Evolutionary conservation across 352 stramenopile genomes (phyloP).

Genomic region (Plasmopara halstedii): DNA sequence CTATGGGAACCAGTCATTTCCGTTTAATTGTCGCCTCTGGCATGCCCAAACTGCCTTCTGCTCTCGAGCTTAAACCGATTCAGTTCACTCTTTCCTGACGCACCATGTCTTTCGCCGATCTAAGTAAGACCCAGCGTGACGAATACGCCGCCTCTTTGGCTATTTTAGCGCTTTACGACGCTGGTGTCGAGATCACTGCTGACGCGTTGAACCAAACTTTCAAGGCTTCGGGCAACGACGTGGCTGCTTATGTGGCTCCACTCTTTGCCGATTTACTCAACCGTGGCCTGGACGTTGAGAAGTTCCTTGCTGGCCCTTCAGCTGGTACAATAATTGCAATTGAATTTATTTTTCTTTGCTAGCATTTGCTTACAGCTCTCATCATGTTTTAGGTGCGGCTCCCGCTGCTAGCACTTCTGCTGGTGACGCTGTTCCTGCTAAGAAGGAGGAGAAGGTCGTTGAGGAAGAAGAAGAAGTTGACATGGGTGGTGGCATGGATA

Average conservation of each 20-base stretch:
- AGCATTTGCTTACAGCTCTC: too few relatives aligned
- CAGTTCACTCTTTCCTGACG: slow-evolving; percentile 61
- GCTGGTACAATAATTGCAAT: slow-evolving; percentile 42
- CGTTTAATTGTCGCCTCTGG: slow-evolving; percentile 17
- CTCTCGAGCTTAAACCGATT: slow-evolving; percentile 83
- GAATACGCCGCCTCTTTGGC: slow-evolving; percentile 81
- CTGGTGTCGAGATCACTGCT: slow-evolving; percentile 64
- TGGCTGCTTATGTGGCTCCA: slow-evolving; percentile 67
- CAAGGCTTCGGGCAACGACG: slow-evolving; percentile 69
- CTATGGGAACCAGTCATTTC: slow-evolving; percentile 61
- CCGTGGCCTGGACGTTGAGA: slow-evolving; percentile 78
- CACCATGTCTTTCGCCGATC: slow-evolving; percentile 79
- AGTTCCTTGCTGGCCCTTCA: slow-evolving; percentile 83
- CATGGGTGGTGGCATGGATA: slow-evolving; percentile 78
- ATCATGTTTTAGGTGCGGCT: slow-evolving; percentile 36
- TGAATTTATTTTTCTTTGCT: not conserved
- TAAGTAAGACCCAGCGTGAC: slow-evolving; percentile 77
- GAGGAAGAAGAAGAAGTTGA: slow-evolving; percentile 85
- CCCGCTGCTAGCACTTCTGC: slow-evolving; percentile 44
- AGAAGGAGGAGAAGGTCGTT: slow-evolving; percentile 53
- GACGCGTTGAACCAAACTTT: slow-evolving; percentile 73
- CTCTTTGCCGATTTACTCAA: slow-evolving; percentile 80
- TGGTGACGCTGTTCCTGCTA: slow-evolving; percentile 33
- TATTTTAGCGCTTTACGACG: slow-evolving; percentile 72
- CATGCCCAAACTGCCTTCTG: slow-evolving; percentile 59